phyloP scores from a whole-genome alignment of 2,329 filamentous ascomycete genomes.

The Boeremia lycopersici region DNA sequence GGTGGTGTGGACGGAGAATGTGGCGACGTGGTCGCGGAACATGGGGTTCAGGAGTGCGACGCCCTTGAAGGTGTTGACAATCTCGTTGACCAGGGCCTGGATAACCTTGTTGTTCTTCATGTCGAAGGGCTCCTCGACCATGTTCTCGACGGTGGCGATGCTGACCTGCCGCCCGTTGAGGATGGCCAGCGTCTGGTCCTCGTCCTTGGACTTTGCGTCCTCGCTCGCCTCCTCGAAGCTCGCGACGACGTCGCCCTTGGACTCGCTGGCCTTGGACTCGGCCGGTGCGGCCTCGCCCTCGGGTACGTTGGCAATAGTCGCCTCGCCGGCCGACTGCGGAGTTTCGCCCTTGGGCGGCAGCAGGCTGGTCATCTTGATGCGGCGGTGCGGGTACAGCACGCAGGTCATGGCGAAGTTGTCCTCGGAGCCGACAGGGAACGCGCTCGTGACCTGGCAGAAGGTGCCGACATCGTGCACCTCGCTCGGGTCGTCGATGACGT shows the following conservation, averaged over 20 bases:
- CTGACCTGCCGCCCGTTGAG: constrained; percentile 90
- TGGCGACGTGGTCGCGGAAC: constrained; percentile 96
- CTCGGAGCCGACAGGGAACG: constrained; percentile 81
- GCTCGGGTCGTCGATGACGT: constrained; percentile 85
- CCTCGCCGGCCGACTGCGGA: constrained; percentile 33
- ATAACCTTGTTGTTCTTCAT: constrained; percentile 88
- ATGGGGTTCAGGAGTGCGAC: constrained; percentile 91
- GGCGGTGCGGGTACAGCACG: constrained; percentile 92
- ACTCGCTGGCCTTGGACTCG: constrained; percentile 54
- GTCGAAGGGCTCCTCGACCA: constrained; percentile 86
- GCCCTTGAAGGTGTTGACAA: constrained; percentile 98
- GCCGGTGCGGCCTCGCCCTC: constrained; percentile 56
- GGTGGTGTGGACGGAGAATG: constrained; percentile 78
- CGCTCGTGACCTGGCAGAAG: constrained; percentile 96
- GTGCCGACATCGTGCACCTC: constrained; percentile 97
- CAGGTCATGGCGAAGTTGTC: constrained; percentile 87
- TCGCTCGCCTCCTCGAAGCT: constrained; percentile 88
- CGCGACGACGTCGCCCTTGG: constrained; percentile 83
- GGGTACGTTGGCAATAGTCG: constrained; percentile 47
- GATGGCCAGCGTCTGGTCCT: constrained; percentile 88
- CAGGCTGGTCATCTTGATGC: constrained; percentile 86
- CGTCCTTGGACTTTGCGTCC: constrained; percentile 55
- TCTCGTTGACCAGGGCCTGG: constrained; percentile 92
- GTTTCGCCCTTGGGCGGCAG: constrained; percentile 66
- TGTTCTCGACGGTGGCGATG: constrained; percentile 92